Base-by-base conservation (phyloP, 768 basidiomycete genomes). In the Leccinum sublutescens region DNA sequence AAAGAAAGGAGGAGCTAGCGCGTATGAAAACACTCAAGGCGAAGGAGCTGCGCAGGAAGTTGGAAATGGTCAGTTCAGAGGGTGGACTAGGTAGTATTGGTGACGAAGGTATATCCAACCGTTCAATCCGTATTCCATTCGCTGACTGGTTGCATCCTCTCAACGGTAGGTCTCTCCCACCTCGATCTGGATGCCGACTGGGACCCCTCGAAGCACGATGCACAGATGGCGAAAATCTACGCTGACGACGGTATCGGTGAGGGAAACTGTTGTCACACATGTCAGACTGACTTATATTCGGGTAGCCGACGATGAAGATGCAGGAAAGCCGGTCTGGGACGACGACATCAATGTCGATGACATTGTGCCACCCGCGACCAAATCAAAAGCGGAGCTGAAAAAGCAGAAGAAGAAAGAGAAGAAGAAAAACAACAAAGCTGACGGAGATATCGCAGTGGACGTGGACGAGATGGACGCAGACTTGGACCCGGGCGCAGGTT, bases 151-250 rank as follows among this genome's bases (percentile, higher is more conserved):
- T 48, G 11, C 14, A 11, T 50, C 27, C 3, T 19, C 5, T 15
- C 23, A 17, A 50, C 7, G 58, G 57, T 64, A 85, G 91, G 84
- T 3, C 72, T 94, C 53, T 76, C 80, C 54, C 83, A 82, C 45
- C 78, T 96, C 4, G 93, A 96, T 65, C 76, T 99, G 6, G 95
- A 98, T 11, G 92, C 86, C 1, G 95, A 98, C 49, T 98, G 93
- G 89, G 93, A 98, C 66, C 89, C 93, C 12, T 85, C 81, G 11
- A 83, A 84, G 56, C 92, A 97, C 68, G 94, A 97, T 63, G 74
- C 72, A 36, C 90, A 93, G 70, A 94, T 99, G 88, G 79, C 82
- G 0, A 81, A 78, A 21, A 70, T 98, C 25, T 92, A 94, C 67
- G 84, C 77, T 11, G 78, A 78, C 3, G 79, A 78, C 12, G 73